Base-by-base conservation (phyloP, 148 eudicot species). In the Camellia lanceoleosa region DNA sequence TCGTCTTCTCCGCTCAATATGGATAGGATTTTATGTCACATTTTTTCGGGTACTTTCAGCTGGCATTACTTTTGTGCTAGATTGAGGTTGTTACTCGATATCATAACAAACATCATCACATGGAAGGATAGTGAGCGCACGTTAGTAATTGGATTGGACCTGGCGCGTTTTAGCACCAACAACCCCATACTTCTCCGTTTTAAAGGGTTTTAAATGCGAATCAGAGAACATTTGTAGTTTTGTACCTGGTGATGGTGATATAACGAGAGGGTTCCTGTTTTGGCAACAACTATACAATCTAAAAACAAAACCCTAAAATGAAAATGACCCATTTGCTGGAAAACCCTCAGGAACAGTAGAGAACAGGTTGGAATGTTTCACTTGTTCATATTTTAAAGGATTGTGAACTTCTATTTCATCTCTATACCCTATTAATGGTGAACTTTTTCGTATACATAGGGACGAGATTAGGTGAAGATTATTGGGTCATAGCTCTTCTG, bases 221-320 rank as follows among this genome's bases (percentile, higher is more conserved):
- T 10, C 10, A 38, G 41, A 52, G 76, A 74, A 74, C 49, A 74
- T 30, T 55, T 55, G 63, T 23, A 19, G 12, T 42, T 20, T 6
- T 38, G 14, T 13, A 55, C 52, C 52, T 43, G 12, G 71, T 43
- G 19, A 68, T 5, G 20, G 71, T 43, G 19, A 68, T 5, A 68
- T n/a, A 43, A 47, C 43, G 73, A 69, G 51, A 56, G 60, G 16
- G 60, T 56, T 56, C 15, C 46, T 12, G 0, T 14, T 67, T 69
- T 69, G 52, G 54, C 5, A 49, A 9, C 15, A 9, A 18, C 10
- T 4, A 73, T 52, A 30, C 62, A 54, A 54, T 2, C 41, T 52
- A 41, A 73, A 44, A 49, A 10, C 58, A 74, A 74, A 74, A 74
- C 77, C 64, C 64, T 74, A 74, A 43, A 14, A 58, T 38, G 64